Evolutionary conservation across 2,329 filamentous ascomycete genomes (phyloP).

Genomic region (Microdochium paspali): DNA sequence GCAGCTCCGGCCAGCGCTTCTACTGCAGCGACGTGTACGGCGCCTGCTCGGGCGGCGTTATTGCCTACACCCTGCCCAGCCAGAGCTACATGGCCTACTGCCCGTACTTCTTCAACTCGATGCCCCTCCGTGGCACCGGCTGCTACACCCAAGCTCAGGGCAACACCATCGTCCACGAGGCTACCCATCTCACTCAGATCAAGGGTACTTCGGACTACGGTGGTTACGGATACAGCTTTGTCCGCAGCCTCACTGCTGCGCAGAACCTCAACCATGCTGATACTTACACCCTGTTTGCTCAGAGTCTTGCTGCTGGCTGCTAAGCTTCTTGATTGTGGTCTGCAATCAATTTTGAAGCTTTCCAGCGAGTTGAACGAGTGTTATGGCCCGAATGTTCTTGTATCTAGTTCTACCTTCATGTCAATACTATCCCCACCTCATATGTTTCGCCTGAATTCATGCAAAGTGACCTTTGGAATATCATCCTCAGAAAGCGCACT

Average conservation of each 20-base stretch:
- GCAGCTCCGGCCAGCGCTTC: conserved; percentile 23
- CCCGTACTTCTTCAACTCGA: conserved; percentile 44
- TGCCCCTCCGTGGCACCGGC: conserved; percentile 34
- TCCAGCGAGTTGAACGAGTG: too few relatives aligned
- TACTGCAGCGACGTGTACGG: conserved; percentile 22
- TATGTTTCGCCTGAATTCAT: too few relatives aligned
- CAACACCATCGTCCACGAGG: conserved; percentile 56
- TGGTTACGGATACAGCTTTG: conserved; percentile 46
- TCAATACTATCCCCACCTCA: too few relatives aligned
- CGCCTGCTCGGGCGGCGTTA: conserved; percentile 38
- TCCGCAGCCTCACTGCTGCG: conserved; percentile 31
- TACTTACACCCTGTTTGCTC: conserved; percentile 31
- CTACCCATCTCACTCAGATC: conserved; percentile 48
- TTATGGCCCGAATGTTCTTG: too few relatives aligned
- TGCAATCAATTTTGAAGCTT: too few relatives aligned
- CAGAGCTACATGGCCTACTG: conserved; percentile 52
- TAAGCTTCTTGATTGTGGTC: neutral
- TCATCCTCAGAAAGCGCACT: too few relatives aligned
- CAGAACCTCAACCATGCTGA: conserved; percentile 57
- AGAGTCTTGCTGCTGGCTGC: neutral
- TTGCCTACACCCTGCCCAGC: conserved; percentile 53
- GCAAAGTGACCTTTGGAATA: too few relatives aligned
- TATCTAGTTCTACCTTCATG: too few relatives aligned
- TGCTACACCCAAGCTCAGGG: conserved; percentile 60
- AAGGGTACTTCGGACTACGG: conserved; percentile 50